phyloP scores from a whole-genome alignment of 805 yeast genomes.

The Zygosaccharomyces lentus region DNA sequence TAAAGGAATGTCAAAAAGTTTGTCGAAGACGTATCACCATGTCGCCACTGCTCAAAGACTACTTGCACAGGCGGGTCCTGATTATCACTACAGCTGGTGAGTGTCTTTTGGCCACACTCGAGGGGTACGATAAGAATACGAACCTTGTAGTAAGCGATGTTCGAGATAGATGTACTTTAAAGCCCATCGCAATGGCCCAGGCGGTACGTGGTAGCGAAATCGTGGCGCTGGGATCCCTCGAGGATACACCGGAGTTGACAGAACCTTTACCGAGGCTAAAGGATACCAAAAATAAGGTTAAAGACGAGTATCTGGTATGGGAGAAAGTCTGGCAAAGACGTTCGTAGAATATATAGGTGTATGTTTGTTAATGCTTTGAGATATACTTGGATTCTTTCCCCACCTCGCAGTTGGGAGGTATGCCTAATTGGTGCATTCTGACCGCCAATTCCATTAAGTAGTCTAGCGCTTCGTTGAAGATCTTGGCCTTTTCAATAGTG shows the following conservation, averaged over 20 bases:
- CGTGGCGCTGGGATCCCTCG: slow-evolving; percentile 30
- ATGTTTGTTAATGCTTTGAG: slow-evolving; percentile 11
- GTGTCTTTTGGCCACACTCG: slow-evolving; percentile 44
- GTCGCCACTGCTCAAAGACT: slow-evolving; percentile 34
- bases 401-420: slow-evolving; percentile 44
- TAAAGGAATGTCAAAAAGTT: neutral
- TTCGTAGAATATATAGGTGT: slow-evolving; percentile 5
- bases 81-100: slow-evolving; percentile 57
- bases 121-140: slow-evolving; percentile 63
- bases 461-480: slow-evolving; percentile 89
- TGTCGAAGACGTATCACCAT: slow-evolving; percentile 12
- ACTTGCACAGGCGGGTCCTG: slow-evolving; percentile 44
- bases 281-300: slow-evolving; percentile 26
- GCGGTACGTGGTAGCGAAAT: slow-evolving; percentile 33
- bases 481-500: slow-evolving; percentile 85
- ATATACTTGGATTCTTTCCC: slow-evolving; percentile 34
- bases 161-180: slow-evolving; percentile 44
- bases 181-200: slow-evolving; percentile 16
- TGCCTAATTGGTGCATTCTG: slow-evolving; percentile 69
- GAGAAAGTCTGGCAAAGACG: slow-evolving; percentile 22
- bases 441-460: slow-evolving; percentile 81
- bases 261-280: slow-evolving; percentile 21
- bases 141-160: slow-evolving; percentile 54
- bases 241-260: slow-evolving; percentile 7
- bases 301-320: slow-evolving; percentile 30